Base-by-base conservation (phyloP, 2,329 filamentous ascomycete species). In the Pseudopithomyces maydicus region DNA sequence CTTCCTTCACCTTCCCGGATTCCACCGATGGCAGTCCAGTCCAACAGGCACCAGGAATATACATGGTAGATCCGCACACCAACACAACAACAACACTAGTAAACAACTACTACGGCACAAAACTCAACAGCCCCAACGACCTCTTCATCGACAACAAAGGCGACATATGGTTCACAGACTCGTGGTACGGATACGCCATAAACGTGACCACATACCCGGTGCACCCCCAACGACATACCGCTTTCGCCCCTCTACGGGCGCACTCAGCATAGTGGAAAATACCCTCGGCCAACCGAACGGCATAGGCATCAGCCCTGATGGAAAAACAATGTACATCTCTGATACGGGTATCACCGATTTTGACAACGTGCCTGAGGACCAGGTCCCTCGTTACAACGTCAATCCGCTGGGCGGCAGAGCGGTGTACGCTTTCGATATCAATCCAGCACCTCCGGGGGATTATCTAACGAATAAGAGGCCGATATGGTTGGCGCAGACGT, bases 151-250 rank as follows among this genome's bases (percentile, higher is more conserved):
- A 45, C 23, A 4, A 22, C 2, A 12, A n/a, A 23, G 43, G 43
- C 15, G 43, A 45, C 43, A 32, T 45, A 22, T 45, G 11, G 12
- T 45, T 45, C 26, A 45, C 43, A 45, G 43, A 45, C 43, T 32
- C 43, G 22, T 45, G 43, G 43, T 45, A 47, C 29, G 44, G 44
- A 5, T 47, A 47, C 44, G 44, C 44, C 23, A 47, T 47, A 12
- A 47, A 47, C 23, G 44, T 47, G 11, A 47, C 44, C 2, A 12
- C 17, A 2, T 47, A 47, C 44, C 44, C 44, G 5, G 44, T 47
- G 15, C 44, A 47, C 32, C n/a, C 29, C 44, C 44, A 2, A 14
- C 44, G 3, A 47, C 44, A 14, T 47, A 47, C 32, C 44, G 44
- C 29, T 47, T 47, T 29, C 44, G 44, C 26, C 44, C 44, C 2